A percentile compares a stretch with the other conserved stretches of the same genome.
phyloP scores from a whole-genome alignment of 208 protist genomes.

The Porcisia deanei region DNA sequence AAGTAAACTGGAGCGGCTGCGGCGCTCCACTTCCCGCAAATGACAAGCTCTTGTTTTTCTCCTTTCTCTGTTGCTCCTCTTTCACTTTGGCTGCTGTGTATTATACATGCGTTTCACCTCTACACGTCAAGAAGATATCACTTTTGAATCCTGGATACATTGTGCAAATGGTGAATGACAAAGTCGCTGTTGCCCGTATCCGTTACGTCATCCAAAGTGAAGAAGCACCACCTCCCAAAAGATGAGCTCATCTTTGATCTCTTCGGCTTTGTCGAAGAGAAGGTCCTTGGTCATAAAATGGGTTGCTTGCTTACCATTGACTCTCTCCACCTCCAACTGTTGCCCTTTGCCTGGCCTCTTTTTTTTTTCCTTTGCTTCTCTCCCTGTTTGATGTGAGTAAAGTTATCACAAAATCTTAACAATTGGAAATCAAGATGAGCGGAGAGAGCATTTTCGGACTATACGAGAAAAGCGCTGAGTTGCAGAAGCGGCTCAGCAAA shows the following conservation, averaged over 20 bases:
- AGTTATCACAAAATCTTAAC: not conserved
- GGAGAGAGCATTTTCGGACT: conserved; percentile 68
- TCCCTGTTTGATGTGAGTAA: not conserved
- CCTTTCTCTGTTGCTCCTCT: not conserved
- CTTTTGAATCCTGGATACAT: not conserved
- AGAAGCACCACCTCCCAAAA: not conserved
- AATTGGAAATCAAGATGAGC: conserved; percentile 39
- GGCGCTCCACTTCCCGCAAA: not conserved
- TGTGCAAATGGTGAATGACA: too few species aligned
- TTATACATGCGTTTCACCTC: conserved; percentile 1
- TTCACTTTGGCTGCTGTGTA: not conserved
- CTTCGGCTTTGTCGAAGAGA: not conserved
- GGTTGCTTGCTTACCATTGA: not conserved
- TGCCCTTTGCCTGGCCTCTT: not conserved
- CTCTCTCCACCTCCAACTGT: not conserved
- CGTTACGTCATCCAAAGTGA: not conserved
- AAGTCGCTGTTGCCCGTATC: not conserved
- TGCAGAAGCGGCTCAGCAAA: conserved; percentile 25
- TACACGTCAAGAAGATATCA: not conserved
- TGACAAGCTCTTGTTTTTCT: not conserved
- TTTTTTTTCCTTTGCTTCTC: not conserved
- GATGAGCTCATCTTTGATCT: conserved; percentile 3
- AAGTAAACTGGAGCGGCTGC: conserved; percentile 27
- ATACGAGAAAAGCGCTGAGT: conserved; percentile 21
- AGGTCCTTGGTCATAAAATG: not conserved